Conservation (phyloP, 257 asterid genomes). For the Ilex aquifolium region DNA sequence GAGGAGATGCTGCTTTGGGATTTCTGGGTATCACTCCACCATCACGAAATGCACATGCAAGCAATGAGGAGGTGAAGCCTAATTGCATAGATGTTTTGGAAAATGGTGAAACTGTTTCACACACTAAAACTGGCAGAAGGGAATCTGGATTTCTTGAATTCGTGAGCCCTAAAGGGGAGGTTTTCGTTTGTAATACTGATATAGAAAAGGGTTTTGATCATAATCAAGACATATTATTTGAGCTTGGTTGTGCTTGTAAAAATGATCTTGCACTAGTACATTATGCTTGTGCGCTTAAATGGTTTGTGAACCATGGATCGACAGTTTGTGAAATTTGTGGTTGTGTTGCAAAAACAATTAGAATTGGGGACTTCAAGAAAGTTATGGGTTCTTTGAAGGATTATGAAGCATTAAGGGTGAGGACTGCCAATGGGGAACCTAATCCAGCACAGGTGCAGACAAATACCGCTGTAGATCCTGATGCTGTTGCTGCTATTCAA, state of each 20-base stretch:
- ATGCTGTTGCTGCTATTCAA: conserved; percentile 89
- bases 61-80: conserved; percentile 34
- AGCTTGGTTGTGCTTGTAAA: conserved; percentile 91
- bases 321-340: conserved; percentile 86
- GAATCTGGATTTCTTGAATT: conserved; percentile 67
- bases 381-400: conserved; percentile 62
- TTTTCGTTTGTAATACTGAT: conserved; percentile 69
- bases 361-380: conserved; percentile 55
- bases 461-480: conserved; percentile 70
- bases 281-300: conserved; percentile 87
- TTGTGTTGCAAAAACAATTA: conserved; percentile 48
- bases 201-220: conserved; percentile 57
- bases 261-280: conserved; percentile 83
- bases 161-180: conserved; percentile 81
- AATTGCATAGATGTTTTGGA: conserved; percentile 21
- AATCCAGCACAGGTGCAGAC: conserved; percentile 40
- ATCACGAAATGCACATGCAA: conserved; percentile 17
- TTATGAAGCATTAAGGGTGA: conserved; percentile 59
- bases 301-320: conserved; percentile 93
- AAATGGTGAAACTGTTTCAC: conserved; percentile 32
- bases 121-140: conserved; percentile 21
- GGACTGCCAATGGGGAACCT: conserved; percentile 73
- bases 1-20: conserved; percentile 64
- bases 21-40: conserved; percentile 69
- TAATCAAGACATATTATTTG: conserved; percentile 50